Percentiles rank a stretch among this genome's conserved stretches.
phyloP scores from a whole-genome alignment of 2,329 filamentous ascomycete genomes.

The Epichloe sp. region DNA sequence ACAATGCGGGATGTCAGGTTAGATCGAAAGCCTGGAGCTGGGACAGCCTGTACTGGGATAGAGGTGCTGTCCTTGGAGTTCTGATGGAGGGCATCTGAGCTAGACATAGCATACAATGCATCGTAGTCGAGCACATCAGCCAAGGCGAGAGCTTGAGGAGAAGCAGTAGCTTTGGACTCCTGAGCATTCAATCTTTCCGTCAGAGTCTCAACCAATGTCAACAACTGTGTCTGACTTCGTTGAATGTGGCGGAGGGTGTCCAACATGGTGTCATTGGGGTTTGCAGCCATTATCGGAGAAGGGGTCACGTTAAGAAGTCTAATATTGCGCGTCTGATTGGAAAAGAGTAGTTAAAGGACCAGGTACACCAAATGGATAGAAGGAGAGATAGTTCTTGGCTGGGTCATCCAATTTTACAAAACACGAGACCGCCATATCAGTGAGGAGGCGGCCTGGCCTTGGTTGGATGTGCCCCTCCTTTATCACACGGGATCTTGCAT shows the following conservation, averaged over 20 bases:
- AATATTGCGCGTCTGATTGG: not conserved
- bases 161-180: constrained; percentile 1
- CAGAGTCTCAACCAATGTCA: constrained; percentile 27
- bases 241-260: constrained; percentile 27
- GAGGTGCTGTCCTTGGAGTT: not conserved
- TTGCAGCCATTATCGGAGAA: not conserved
- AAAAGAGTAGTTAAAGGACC: not conserved
- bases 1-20: constrained; percentile 41
- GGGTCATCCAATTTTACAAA: too few relatives aligned
- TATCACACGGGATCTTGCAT: not conserved
- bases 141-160: constrained; percentile 1
- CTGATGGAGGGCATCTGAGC: not conserved
- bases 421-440: not conserved
- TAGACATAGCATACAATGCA: not conserved
- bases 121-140: not conserved
- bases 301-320: too few relatives aligned
- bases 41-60: not conserved
- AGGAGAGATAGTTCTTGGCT: not conserved
- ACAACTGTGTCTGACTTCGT: constrained; percentile 26
- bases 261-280: constrained; percentile 11
- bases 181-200: constrained; percentile 16
- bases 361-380: not conserved
- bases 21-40: constrained; percentile 24
- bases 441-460: not conserved
- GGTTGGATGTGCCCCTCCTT: not conserved